A percentile compares a stretch with the other conserved stretches of the same genome.
Evolutionary conservation across 139 green algal genomes (phyloP).

Genomic region (Edaphochlamys debaryana): DNA sequence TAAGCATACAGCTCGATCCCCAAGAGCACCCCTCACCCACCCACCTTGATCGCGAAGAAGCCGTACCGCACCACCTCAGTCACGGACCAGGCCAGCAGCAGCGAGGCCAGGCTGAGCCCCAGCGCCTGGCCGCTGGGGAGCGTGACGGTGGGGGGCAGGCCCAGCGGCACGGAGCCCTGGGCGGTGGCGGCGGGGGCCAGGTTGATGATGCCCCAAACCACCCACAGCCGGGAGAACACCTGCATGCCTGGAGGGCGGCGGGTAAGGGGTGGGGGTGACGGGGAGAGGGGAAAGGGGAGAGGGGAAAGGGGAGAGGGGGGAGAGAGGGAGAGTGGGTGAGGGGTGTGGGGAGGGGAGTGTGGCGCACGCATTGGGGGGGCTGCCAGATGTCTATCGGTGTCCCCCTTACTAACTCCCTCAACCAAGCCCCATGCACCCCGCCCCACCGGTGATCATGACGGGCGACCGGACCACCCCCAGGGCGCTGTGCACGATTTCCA

Average conservation of each 20-base stretch:
- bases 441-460: constrained; percentile 80
- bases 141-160: background rate
- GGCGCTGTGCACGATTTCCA: constrained; percentile 89
- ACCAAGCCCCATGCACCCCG: too few species aligned
- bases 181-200: constrained; percentile 57
- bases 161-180: constrained; percentile 29
- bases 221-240: constrained; percentile 85
- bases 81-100: constrained; percentile 88
- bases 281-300: too few species aligned
- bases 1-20: too few species aligned
- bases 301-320: background rate
- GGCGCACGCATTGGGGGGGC: too few species aligned
- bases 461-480: constrained; percentile 86
- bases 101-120: constrained; percentile 73
- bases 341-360: too few species aligned
- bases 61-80: constrained; percentile 93
- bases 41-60: constrained; percentile 90
- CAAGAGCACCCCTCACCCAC: too few species aligned
- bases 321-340: background rate
- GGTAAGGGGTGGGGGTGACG: background rate
- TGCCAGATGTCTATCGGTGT: too few species aligned
- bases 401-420: too few species aligned
- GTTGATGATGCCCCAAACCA: constrained; percentile 88
- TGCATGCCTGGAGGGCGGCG: constrained; percentile 74
- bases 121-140: constrained; percentile 28